Base-by-base conservation (phyloP, 2,329 filamentous ascomycete species). In the Cordyceps farinosa region DNA sequence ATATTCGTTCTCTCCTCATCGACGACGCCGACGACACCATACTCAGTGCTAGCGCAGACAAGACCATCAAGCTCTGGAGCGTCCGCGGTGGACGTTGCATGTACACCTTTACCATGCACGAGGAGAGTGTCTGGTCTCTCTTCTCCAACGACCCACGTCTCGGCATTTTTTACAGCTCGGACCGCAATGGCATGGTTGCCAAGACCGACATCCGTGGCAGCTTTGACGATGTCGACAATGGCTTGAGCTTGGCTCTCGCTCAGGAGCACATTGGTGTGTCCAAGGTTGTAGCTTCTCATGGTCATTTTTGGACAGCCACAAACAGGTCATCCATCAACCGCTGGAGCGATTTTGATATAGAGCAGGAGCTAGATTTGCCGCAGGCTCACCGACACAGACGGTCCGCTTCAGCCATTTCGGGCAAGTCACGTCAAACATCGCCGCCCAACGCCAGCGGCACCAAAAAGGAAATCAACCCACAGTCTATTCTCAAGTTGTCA, bases 31-130 rank as follows among this genome's bases (percentile, higher is more conserved):
- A 92, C 45, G 92, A 97, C 72, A 96, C 88, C 47, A 91, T 99
- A 69, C 86, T 99, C 82, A 97, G 94, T 0, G 93, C 92, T 15
- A 97, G 93, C 69, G 94, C 94, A 1, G 95, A 99, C 74, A 92
- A 96, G 77, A 98, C 95, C 0, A 89, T 99, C 79, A 99, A 99
- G 79, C 87, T 98, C 64, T 99, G 95, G 95, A 97, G 93, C 68
- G 88, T 98, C 69, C 95, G 91, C 11, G 94, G 92, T 29, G 95
- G 95, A 62, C 85, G 95, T 69, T 99, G 95, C 81, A 94, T 98
- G 89, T 92, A 97, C 76, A 99, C 95, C 0, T 84, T 99, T 69
- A 97, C 93, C 61, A 99, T 99, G 95, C 95, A 99, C 78, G 96
- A 96, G 72, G 92, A 97, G 72, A 97, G 93, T 73, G 91, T 99